Percentiles rank a stretch among this genome's conserved stretches.
Evolutionary conservation across 257 asterid species (phyloP).

Genomic region (Solanum medicagineum): DNA sequence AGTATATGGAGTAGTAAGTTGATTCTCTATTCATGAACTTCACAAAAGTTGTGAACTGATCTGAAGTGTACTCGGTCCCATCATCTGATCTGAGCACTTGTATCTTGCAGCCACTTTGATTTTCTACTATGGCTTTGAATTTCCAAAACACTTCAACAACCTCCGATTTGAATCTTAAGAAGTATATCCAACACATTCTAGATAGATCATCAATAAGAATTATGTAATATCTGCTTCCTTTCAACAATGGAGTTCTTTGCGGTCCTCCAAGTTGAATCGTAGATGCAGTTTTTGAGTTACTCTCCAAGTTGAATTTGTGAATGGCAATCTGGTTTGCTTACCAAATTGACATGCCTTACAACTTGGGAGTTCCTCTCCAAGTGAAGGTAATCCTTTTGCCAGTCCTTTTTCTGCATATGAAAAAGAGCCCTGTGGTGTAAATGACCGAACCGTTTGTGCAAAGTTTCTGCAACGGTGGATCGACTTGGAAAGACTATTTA

Average conservation of each 20-base stretch:
- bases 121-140: too few relatives aligned
- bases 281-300: not conserved
- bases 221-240: not conserved
- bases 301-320: not conserved
- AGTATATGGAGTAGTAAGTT: not conserved
- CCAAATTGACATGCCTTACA: not conserved
- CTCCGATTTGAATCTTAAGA: not conserved
- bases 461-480: not conserved
- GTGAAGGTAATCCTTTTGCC: not conserved
- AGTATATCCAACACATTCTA: not conserved
- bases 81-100: not conserved
- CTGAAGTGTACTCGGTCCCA: not conserved
- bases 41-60: not conserved
- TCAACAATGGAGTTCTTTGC: not conserved
- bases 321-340: not conserved
- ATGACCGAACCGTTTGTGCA: not conserved
- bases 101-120: too few relatives aligned
- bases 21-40: not conserved
- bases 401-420: not conserved
- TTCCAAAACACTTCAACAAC: not conserved
- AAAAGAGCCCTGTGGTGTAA: too few relatives aligned
- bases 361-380: not conserved
- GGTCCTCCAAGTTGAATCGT: not conserved
- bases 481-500: not conserved
- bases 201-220: not conserved